Conservation (phyloP, 345 rosid genomes). For the Mercurialis annua region DNA sequence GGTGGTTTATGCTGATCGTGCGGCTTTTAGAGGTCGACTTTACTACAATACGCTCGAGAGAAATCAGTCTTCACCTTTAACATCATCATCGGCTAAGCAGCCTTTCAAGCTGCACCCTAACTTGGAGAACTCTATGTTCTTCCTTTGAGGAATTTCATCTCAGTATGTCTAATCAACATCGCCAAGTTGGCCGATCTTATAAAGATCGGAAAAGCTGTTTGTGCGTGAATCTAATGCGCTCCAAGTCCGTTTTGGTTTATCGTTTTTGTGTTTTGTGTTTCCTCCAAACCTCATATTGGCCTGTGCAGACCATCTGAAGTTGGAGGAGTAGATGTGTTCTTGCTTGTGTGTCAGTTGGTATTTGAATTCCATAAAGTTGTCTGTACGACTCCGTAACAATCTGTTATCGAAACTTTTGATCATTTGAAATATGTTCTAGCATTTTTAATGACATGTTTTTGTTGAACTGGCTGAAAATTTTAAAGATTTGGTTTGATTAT, state of each 20-base stretch:
- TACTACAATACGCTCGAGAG: slow-evolving; percentile 54
- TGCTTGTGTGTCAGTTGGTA: too few relatives aligned
- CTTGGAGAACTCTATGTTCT: slow-evolving; percentile 65
- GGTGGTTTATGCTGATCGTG: slow-evolving; percentile 75
- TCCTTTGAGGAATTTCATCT: slow-evolving; percentile 38
- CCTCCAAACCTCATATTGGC: too few relatives aligned
- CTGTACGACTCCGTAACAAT: too few relatives aligned
- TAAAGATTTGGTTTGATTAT: too few relatives aligned
- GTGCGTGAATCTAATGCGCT: slow-evolving; percentile 64
- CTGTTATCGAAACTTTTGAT: too few relatives aligned
- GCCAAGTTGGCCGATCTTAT: slow-evolving; percentile 23
- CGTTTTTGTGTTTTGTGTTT: not conserved
- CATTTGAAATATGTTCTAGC: too few relatives aligned
- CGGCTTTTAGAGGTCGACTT: slow-evolving; percentile 64
- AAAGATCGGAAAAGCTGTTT: slow-evolving; percentile 37
- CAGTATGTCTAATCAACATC: not conserved
- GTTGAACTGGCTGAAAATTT: too few relatives aligned
- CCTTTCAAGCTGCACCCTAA: slow-evolving; percentile 49
- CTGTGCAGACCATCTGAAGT: not conserved
- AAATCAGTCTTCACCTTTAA: slow-evolving; percentile 38
- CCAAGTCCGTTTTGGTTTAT: not conserved
- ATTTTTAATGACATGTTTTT: too few relatives aligned
- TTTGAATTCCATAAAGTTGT: too few relatives aligned
- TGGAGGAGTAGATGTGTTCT: not conserved
- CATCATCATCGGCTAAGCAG: slow-evolving; percentile 33